phyloP scores from a whole-genome alignment of 176 grass and related monocot genomes.

The Carex cristatella region DNA sequence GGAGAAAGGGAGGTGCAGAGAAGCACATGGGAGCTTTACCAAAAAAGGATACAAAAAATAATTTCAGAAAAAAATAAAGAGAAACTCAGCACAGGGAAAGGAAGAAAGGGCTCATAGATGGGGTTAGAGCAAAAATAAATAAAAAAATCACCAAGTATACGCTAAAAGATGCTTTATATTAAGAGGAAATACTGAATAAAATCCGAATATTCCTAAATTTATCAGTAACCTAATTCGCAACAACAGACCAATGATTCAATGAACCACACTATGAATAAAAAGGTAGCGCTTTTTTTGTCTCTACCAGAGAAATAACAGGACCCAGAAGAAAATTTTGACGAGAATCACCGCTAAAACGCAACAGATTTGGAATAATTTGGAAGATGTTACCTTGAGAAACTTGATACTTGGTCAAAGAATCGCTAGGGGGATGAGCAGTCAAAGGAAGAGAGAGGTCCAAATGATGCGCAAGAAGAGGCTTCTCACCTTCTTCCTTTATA shows the following conservation, averaged over 20 bases:
- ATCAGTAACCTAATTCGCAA: slow-evolving; percentile 1
- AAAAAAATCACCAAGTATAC: not conserved
- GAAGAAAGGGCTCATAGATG: not conserved
- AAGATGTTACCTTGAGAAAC: slow-evolving; percentile 4
- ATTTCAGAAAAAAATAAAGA: not conserved
- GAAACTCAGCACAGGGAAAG: not conserved
- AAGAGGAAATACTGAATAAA: not conserved
- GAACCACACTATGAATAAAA: not conserved
- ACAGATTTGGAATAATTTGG: not conserved
- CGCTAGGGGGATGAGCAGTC: not conserved
- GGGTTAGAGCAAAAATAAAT: not conserved
- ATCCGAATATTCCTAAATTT: not conserved
- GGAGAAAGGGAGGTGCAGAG: not conserved
- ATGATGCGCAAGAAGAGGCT: not conserved
- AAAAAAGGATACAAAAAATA: not conserved
- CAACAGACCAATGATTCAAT: not conserved
- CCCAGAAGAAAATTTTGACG: not conserved
- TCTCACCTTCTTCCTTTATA: slow-evolving; percentile 28
- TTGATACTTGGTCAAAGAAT: slow-evolving; percentile 1
- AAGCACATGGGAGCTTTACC: not conserved
- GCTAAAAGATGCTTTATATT: not conserved
- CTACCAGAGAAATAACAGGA: not conserved
- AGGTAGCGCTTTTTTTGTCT: not conserved
- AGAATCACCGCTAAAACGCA: not conserved
- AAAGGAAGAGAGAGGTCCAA: not conserved